phyloP scores from a whole-genome alignment of 176 grass and related monocot species.

The Alloteropsis semialata region DNA sequence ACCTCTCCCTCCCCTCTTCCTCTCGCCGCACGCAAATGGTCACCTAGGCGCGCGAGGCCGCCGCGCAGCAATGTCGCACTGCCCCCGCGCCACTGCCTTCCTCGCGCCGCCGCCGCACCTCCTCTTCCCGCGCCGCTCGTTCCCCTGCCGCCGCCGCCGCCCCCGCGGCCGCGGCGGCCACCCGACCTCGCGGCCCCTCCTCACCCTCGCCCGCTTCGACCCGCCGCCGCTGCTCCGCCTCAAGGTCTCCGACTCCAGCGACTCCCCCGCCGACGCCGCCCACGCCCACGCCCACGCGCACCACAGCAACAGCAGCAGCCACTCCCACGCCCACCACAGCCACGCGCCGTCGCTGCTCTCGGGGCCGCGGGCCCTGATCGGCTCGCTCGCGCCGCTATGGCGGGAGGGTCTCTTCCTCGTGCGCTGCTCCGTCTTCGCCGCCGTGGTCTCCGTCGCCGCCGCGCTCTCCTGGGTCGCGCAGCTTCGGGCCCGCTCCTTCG shows the following conservation, averaged over 20 bases:
- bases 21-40: slow-evolving; percentile 53
- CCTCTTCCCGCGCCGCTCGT: background rate
- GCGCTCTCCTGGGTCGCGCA: slow-evolving; percentile 80
- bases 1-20: background rate
- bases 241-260: slow-evolving; percentile 46
- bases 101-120: slow-evolving; percentile 51
- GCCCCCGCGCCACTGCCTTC: slow-evolving; percentile 36
- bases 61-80: slow-evolving; percentile 60
- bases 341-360: slow-evolving; percentile 30
- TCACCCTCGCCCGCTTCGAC: slow-evolving; percentile 42
- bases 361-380: slow-evolving; percentile 52
- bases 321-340: background rate
- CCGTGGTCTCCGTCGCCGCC: slow-evolving; percentile 65
- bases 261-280: slow-evolving; percentile 24
- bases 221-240: slow-evolving; percentile 22
- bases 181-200: slow-evolving; percentile 10
- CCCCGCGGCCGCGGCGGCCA: background rate
- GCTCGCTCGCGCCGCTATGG: slow-evolving; percentile 60
- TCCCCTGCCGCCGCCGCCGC: slow-evolving; percentile 21
- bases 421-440: slow-evolving; percentile 80
- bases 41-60: slow-evolving; percentile 41
- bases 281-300: background rate
- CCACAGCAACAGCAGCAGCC: background rate
- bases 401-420: slow-evolving; percentile 87
- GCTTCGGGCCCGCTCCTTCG: slow-evolving; percentile 63